phyloP scores from a whole-genome alignment of 2,329 filamentous ascomycete genomes.

The Dendryphion nanum region DNA sequence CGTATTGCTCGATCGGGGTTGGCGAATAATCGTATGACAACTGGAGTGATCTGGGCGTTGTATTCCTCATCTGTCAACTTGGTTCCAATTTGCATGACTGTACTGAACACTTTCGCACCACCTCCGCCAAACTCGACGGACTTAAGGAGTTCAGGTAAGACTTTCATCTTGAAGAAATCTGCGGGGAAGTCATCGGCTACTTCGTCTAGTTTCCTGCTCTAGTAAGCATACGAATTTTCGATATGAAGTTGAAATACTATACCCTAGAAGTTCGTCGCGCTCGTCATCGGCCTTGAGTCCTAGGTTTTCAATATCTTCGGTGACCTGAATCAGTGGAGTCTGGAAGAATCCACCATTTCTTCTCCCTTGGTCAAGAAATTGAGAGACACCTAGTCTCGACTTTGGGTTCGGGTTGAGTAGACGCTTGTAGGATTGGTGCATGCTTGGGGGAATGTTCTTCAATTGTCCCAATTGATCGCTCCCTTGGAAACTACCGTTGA shows the following conservation, averaged over 20 bases:
- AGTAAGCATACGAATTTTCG: conserved; percentile 7
- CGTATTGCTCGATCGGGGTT: conserved; percentile 91
- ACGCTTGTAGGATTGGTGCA: conserved; percentile 90
- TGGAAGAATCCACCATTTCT: conserved; percentile 86
- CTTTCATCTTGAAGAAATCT: conserved; percentile 97
- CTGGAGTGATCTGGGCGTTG: conserved; percentile 76
- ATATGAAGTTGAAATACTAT: conserved; percentile 6
- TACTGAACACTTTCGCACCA: conserved; percentile 82
- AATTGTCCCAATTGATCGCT: conserved; percentile 80
- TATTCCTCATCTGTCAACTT: conserved; percentile 92
- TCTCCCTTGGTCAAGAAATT: conserved; percentile 87
- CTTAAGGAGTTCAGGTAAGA: conserved; percentile 92
- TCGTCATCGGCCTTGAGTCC: conserved; percentile 84
- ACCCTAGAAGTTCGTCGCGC: conserved; percentile 79
- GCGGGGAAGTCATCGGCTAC: conserved; percentile 93
- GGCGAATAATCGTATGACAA: conserved; percentile 80
- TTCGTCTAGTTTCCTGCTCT: conserved; percentile 68
- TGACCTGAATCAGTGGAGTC: conserved; percentile 85
- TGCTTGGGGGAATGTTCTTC: conserved; percentile 79
- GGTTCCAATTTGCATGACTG: conserved; percentile 86
- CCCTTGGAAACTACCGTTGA: conserved; percentile 79
- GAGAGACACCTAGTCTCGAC: conserved; percentile 74
- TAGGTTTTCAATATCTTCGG: conserved; percentile 88
- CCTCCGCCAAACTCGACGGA: conserved; percentile 98
- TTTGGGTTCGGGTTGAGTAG: conserved; percentile 89